Evolutionary conservation across 176 grass and related monocot species (phyloP).

Genomic region (Calamus simplicifolius): DNA sequence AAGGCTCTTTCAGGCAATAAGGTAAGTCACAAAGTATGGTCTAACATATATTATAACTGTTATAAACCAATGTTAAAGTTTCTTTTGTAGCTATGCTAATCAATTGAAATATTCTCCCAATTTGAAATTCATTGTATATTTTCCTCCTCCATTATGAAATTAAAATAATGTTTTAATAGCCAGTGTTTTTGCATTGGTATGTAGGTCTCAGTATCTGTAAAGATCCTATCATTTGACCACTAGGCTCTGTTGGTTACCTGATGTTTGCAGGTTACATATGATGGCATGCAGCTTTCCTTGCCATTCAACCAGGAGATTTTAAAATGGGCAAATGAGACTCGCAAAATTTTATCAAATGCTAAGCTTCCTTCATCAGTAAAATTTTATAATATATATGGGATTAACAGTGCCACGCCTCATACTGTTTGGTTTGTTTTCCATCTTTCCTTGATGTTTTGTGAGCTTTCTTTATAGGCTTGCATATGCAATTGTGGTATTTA

Average conservation of each 20-base stretch:
- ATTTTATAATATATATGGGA: slow-evolving; percentile 96
- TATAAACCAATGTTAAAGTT: too few species aligned
- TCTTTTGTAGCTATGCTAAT: too few species aligned
- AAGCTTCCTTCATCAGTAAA: slow-evolving; percentile 89
- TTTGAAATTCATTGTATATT: too few species aligned
- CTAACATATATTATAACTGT: too few species aligned
- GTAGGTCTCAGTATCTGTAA: too few species aligned
- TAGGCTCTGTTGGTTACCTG: not conserved
- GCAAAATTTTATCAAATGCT: slow-evolving; percentile 47
- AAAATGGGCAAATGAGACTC: slow-evolving; percentile 88
- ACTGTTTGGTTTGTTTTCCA: slow-evolving; percentile 54
- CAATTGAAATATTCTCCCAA: too few species aligned
- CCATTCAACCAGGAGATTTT: slow-evolving; percentile 76
- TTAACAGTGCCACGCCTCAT: slow-evolving; percentile 69
- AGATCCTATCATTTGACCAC: too few species aligned
- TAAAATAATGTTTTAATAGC: too few species aligned
- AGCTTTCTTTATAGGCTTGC: not conserved
- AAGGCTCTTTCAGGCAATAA: slow-evolving; percentile 82
- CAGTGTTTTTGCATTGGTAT: too few species aligned
- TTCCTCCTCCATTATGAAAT: too few species aligned
- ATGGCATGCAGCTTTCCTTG: slow-evolving; percentile 53
- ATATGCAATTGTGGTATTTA: not conserved
- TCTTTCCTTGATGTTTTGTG: not conserved
- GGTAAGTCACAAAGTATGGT: slow-evolving; percentile 23
- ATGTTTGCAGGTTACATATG: slow-evolving; percentile 52